phyloP scores from a whole-genome alignment of 305 asterid species.

The Ilex paraguariensis region DNA sequence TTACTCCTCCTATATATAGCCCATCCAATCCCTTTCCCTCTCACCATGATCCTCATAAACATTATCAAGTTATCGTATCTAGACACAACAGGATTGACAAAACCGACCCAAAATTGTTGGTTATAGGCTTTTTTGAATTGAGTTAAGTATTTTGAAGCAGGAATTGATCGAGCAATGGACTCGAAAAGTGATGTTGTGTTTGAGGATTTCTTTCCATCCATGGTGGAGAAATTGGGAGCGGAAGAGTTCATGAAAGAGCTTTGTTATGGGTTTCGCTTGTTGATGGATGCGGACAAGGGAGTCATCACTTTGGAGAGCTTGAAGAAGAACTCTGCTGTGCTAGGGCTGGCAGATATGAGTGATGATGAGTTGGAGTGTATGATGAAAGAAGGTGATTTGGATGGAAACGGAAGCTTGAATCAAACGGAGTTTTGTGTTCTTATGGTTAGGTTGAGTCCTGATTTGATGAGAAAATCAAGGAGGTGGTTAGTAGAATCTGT shows the following conservation, averaged over 20 bases:
- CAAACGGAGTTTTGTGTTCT: constrained; percentile 25
- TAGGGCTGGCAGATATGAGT: constrained; percentile 16
- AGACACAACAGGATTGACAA: too few relatives aligned
- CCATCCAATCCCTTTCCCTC: not conserved
- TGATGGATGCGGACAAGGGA: constrained; percentile 18
- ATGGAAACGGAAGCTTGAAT: constrained; percentile 22
- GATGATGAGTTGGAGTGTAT: constrained; percentile 15
- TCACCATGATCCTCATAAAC: not conserved
- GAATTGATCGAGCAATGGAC: not conserved
- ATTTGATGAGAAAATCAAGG: constrained; percentile 4
- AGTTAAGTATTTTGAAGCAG: not conserved
- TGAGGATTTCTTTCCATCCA: constrained; percentile 22
- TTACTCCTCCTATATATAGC: not conserved
- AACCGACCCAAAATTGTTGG: too few relatives aligned
- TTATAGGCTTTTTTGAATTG: not conserved
- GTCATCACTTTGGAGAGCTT: constrained; percentile 22
- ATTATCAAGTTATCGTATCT: too few relatives aligned
- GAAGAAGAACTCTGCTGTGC: constrained; percentile 17
- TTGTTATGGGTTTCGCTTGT: constrained; percentile 17
- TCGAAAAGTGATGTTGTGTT: constrained; percentile 8
- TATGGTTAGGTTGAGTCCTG: constrained; percentile 34
- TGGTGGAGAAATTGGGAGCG: constrained; percentile 20
- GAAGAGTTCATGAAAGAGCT: constrained; percentile 20
- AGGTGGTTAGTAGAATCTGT: not conserved
- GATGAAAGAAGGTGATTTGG: constrained; percentile 23